These are phyloP conservation scores for Pelagophyceae sp. DNA, from an alignment of 352 stramenopile species.

Conservation along the genomic window DNA sequence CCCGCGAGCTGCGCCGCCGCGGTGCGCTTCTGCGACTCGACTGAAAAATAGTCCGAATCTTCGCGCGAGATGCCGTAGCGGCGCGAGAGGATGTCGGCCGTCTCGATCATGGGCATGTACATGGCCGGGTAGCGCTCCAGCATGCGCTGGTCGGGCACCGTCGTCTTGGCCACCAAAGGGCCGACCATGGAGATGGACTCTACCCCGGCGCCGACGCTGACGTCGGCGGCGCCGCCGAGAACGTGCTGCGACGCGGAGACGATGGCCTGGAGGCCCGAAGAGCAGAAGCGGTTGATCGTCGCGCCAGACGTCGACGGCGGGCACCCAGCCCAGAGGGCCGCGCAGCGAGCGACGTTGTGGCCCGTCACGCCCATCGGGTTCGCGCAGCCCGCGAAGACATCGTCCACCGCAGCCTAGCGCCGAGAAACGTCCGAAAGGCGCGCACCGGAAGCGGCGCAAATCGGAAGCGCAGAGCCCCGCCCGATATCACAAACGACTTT, in stretches of 20 bases:
- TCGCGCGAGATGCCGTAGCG: constrained; percentile 83
- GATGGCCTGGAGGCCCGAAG: constrained; percentile 80
- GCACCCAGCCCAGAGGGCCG: constrained; percentile 23
- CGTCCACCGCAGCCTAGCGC: constrained; percentile 19
- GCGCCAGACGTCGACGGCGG: constrained; percentile 81
- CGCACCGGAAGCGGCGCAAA: too few species aligned
- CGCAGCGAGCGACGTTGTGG: constrained; percentile 25
- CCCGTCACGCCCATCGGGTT: constrained; percentile 23
- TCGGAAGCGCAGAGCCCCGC: too few species aligned
- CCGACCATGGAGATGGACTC: constrained; percentile 93
- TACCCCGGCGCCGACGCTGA: constrained; percentile 85
- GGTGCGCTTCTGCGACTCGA: constrained; percentile 81
- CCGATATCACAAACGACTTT: too few species aligned
- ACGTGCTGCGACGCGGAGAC: constrained; percentile 77
- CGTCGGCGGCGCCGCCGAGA: constrained; percentile 65
- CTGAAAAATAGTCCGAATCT: constrained; percentile 88
- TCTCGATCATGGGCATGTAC: constrained; percentile 76
- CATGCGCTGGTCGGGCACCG: neutral
- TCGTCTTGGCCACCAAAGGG: neutral
- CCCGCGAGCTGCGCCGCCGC: constrained; percentile 50
- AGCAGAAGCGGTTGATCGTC: constrained; percentile 99
- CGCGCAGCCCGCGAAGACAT: constrained; percentile 25
- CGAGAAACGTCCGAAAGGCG: too few species aligned
- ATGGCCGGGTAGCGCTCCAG: constrained; percentile 71
- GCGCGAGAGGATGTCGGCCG: constrained; percentile 93